Conservation (phyloP, 345 rosid genomes). For the Leavenworthia alabamica region DNA sequence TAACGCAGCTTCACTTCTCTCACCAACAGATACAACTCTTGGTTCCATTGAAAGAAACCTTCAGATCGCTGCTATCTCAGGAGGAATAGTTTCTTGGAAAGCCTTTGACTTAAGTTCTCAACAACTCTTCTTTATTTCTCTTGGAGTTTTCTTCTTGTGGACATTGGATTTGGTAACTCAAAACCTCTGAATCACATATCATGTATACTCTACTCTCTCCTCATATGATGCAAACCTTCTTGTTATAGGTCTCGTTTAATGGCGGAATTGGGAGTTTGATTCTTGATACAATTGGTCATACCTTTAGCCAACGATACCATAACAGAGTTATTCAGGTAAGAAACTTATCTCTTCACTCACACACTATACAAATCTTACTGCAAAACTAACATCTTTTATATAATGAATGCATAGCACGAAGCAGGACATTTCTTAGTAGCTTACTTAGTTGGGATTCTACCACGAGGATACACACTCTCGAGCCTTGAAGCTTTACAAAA, state of each 20-base stretch:
- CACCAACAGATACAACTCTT: slow-evolving; percentile 73
- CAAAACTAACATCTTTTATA: neutral
- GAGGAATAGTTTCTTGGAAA: slow-evolving; percentile 64
- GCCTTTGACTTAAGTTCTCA: slow-evolving; percentile 46
- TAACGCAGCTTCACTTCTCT: slow-evolving; percentile 59
- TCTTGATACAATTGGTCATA: slow-evolving; percentile 82
- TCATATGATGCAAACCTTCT: neutral
- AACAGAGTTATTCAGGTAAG: slow-evolving; percentile 74
- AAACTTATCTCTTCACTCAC: neutral
- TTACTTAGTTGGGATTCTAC: slow-evolving; percentile 76
- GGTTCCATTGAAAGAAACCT: slow-evolving; percentile 68
- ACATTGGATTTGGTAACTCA: slow-evolving; percentile 60
- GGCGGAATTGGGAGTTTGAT: slow-evolving; percentile 81
- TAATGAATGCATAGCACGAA: slow-evolving; percentile 73
- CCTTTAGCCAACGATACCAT: slow-evolving; percentile 68
- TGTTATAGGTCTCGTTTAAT: slow-evolving; percentile 59
- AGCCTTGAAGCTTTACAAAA: slow-evolving; percentile 75
- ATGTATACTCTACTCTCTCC: neutral
- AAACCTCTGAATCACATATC: neutral
- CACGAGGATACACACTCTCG: slow-evolving; percentile 63
- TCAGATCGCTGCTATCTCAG: slow-evolving; percentile 56
- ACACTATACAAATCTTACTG: neutral
- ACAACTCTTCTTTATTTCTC: slow-evolving; percentile 54
- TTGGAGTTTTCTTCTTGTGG: slow-evolving; percentile 68
- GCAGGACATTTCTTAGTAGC: slow-evolving; percentile 98